These are phyloP conservation scores for Vairimorpha ceranae DNA, from an alignment of 371 early-diverging fungal species.

Conservation along the genomic window DNA sequence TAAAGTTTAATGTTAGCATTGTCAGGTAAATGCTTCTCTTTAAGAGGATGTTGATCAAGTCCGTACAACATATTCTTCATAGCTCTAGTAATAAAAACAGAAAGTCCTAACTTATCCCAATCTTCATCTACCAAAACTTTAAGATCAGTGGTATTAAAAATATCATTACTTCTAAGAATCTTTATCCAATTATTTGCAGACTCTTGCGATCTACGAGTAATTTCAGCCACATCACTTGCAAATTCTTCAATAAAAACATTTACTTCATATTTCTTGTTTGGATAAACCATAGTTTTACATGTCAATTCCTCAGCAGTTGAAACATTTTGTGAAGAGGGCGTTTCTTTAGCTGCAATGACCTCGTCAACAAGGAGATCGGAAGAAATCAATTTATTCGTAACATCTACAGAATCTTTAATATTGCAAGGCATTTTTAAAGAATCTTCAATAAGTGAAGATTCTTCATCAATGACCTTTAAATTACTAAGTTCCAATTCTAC, in stretches of 20 bases:
- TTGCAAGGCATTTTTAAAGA: neutral
- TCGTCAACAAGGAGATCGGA: too few relatives aligned
- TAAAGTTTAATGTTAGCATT: constrained; percentile 55
- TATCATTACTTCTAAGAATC: constrained; percentile 73
- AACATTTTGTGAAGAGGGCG: neutral
- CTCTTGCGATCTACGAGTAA: constrained; percentile 49
- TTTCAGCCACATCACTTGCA: constrained; percentile 52
- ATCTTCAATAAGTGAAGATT: neutral
- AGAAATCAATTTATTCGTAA: neutral
- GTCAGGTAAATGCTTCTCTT: constrained; percentile 63
- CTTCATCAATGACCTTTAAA: constrained; percentile 5
- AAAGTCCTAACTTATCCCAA: constrained; percentile 66
- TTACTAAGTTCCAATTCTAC: constrained; percentile 1
- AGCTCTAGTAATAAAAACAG: constrained; percentile 75
- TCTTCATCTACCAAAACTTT: constrained; percentile 63
- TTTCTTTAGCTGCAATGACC: neutral
- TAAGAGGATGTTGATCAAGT: constrained; percentile 65
- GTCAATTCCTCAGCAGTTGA: neutral
- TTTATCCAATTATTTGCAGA: constrained; percentile 62
- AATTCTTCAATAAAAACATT: constrained; percentile 56
- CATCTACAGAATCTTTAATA: neutral
- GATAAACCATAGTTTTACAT: constrained; percentile 7
- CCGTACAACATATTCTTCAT: constrained; percentile 66
- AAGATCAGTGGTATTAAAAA: constrained; percentile 71
- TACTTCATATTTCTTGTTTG: constrained; percentile 48